Base-by-base conservation (phyloP, 1,284 basidiomycete species). In the Pascua sp. region DNA sequence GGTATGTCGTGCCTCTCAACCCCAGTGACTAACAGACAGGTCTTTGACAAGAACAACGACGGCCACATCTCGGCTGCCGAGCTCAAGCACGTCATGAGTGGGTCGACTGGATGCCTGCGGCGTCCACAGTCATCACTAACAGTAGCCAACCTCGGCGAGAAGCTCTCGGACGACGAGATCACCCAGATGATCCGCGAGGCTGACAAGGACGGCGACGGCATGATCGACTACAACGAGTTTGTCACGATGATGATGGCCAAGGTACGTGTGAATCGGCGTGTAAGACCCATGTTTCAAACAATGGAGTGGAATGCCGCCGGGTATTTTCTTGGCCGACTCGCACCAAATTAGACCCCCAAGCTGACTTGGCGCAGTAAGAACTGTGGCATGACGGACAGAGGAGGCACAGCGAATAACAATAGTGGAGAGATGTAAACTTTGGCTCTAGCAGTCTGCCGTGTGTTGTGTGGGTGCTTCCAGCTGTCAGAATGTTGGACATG, bases 181-280 rank as follows among this genome's bases (percentile, higher is more conserved):
- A 90, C 94, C 67, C 92, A 96, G 81, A 98, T 98, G 95, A 98
- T 98, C 77, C 85, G 92, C 57, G 95, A 98, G 79, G 95, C 95
- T 54, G 95, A 98, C 78, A 85, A 91, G 52, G 93, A 98, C 73
- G 94, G 70, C 46, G 71, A 73, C 55, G 71, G 71, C 48, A 71
- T 73, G 71, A 76, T 76, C 57, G 75, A 80, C 70, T 80, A 80
- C 70, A 73, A 77, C 66, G 79, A 81, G 67, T 81, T 83, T 64
- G 81, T 82, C 57, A 80, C 79, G 67, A 80, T 82, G 77, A 78
- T 79, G 78, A 72, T 79, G 67, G 70, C 71, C 65, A 76, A 72
- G 64, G 61, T 65, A 55, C 43, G 53, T 56, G 24, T 11, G 37
- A 11, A 36, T 11, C 8, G 11, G 9, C 42, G n/a, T 15, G 42